phyloP scores from a whole-genome alignment of 306 rosid species.

The Medicago ruthenica region DNA sequence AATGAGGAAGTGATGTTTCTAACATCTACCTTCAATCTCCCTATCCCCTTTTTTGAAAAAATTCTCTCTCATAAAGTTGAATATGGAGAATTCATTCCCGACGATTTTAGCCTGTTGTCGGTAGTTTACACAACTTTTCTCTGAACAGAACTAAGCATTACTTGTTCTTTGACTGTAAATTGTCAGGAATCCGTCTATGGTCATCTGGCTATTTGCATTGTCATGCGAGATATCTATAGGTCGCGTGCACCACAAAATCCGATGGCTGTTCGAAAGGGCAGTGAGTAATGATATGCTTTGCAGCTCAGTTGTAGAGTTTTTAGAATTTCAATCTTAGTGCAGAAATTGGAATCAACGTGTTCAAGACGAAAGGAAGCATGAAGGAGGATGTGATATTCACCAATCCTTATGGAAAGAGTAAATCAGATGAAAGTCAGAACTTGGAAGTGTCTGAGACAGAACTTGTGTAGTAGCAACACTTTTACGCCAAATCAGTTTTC shows the following conservation, averaged over 20 bases:
- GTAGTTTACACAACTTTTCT: not conserved
- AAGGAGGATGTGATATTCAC: no score
- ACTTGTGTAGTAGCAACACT: no score
- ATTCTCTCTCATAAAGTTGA: no score
- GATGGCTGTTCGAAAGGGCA: slow-evolving; percentile 83
- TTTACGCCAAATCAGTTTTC: no score
- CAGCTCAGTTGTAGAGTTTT: no score
- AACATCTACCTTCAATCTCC: not conserved
- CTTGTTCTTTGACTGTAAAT: slow-evolving; percentile 39
- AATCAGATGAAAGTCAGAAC: no score
- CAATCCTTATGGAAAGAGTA: no score
- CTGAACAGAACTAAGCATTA: not conserved
- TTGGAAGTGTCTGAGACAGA: no score
- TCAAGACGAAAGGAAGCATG: not conserved
- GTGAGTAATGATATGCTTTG: slow-evolving; percentile 54
- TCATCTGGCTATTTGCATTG: slow-evolving; percentile 77
- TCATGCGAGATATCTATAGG: slow-evolving; percentile 75
- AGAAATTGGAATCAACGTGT: not conserved
- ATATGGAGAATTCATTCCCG: no score
- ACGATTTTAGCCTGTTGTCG: no score
- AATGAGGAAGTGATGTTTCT: not conserved
- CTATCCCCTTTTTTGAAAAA: no score
- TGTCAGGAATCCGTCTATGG: slow-evolving; percentile 81
- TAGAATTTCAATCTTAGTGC: not conserved
- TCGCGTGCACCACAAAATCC: slow-evolving; percentile 77